These are phyloP conservation scores for Avena atlantica DNA, from an alignment of 176 grass and related monocot genomes.

Conservation along the genomic window DNA sequence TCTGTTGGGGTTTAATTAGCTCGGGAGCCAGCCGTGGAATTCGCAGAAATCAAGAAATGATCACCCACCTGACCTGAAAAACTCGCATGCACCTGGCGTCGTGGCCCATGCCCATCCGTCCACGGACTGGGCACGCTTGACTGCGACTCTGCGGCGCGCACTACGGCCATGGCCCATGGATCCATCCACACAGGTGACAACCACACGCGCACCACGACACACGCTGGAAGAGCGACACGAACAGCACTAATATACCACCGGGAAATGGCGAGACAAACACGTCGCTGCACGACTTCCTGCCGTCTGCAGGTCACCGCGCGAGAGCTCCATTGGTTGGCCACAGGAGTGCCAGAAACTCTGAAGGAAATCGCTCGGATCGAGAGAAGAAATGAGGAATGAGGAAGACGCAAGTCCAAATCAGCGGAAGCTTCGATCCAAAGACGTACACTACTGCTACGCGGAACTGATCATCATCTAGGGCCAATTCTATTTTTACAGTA, in stretches of 20 bases:
- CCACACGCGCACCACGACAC: conserved; percentile 31
- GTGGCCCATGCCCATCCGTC: not conserved
- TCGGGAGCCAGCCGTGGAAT: not conserved
- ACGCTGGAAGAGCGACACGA: not conserved
- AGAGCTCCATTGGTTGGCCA: conserved; percentile 37
- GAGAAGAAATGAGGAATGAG: not conserved
- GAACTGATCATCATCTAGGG: conserved; percentile 6
- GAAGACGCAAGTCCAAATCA: conserved; percentile 28
- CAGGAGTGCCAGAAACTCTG: not conserved
- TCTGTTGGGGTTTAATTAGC: not conserved
- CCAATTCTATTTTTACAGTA: conserved; percentile 45
- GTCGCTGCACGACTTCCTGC: conserved; percentile 21
- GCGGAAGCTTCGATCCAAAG: conserved; percentile 42
- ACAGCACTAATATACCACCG: conserved; percentile 4
- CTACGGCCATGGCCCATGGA: conserved; percentile 41
- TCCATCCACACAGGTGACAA: conserved; percentile 18
- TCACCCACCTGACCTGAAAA: conserved; percentile 5
- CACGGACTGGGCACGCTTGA: conserved; percentile 23
- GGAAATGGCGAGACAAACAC: conserved; percentile 8
- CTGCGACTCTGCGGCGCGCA: conserved; percentile 37
- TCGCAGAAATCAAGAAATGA: not conserved
- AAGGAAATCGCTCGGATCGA: not conserved
- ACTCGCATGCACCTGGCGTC: not conserved
- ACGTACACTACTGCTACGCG: not conserved
- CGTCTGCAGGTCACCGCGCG: not conserved